Evolutionary conservation across 2,329 filamentous ascomycete genomes (phyloP), one percentile per base, ranked within the genome.

Genomic region (Verticillium tricorpus): DNA sequence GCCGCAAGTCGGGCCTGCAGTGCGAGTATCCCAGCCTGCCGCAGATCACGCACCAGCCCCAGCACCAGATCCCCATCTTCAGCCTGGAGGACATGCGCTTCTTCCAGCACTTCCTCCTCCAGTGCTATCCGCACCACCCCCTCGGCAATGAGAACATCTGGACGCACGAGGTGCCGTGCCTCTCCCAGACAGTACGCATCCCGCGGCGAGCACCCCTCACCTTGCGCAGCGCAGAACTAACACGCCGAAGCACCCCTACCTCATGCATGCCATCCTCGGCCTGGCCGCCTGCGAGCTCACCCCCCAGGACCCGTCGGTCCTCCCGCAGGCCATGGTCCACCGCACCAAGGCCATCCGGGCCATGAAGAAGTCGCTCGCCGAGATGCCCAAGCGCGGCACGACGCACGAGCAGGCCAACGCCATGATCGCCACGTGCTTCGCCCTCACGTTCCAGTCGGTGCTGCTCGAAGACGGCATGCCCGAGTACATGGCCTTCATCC

Each of bases 251-350:
- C 82, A 89, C 66, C 85, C 88, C 61, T 89, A 86, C 63, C 78
- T 90, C 11, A 89, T 91, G 83, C 88, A 91, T 70, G 86, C 88
- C 5, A 87, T 91, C 58, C 80, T 90, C 0, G 87, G 87, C 14
- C 81, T 89, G 63, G 81, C 88, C 1, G 89, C 89, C 35, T 90
- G 88, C 0, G 85, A 90, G 65, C 79, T 91, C 5, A 80, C 82
- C 67, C 5, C 7, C 6, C 74, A 75, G 4, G 84, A 83, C 62
- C 71, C 79, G 1, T 79, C 78, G 63, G 80, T 90, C 19, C 72
- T 81, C 15, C 76, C 81, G 15, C 80, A 83, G 34, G 87, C 88
- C 52, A 84, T 90, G 75, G 77, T 77, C 39, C 88, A 91, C 71
- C 85, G 88, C 22, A 76, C 89, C 59, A 84, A 88, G 62, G 87